Percentiles rank a stretch among this genome's conserved stretches.
These are phyloP conservation scores for Hanseniaspora sp. DNA, from an alignment of 1,139 yeast species.

Conservation along the genomic window DNA sequence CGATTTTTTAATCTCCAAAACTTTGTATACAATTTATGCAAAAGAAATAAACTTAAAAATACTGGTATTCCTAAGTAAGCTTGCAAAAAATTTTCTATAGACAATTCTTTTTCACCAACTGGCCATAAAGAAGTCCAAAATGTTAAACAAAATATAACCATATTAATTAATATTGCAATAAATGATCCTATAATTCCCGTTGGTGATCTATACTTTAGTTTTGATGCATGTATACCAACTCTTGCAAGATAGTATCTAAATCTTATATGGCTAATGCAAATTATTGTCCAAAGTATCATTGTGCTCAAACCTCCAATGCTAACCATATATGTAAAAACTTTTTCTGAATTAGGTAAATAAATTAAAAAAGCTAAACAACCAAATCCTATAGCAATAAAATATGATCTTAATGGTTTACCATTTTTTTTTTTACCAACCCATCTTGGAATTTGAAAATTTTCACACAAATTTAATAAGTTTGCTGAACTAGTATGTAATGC, in stretches of 20 bases:
- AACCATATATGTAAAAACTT: constrained; percentile 63
- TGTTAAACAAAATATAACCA: constrained; percentile 54
- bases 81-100: constrained; percentile 37
- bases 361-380: constrained; percentile 68
- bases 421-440: constrained; percentile 40
- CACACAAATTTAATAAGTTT: constrained; percentile 20
- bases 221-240: constrained; percentile 48
- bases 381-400: constrained; percentile 42
- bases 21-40: constrained; percentile 36
- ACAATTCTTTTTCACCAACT: constrained; percentile 39
- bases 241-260: constrained; percentile 55
- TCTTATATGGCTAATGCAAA: constrained; percentile 58
- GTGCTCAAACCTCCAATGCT: constrained; percentile 74
- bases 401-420: constrained; percentile 32
- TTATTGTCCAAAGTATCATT: constrained; percentile 71
- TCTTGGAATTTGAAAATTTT: constrained; percentile 55
- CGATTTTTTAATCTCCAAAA: constrained; percentile 23
- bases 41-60: constrained; percentile 35
- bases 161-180: constrained; percentile 46
- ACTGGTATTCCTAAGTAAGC: constrained; percentile 41
- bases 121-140: constrained; percentile 67
- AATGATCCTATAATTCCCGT: constrained; percentile 56
- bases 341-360: constrained; percentile 49
- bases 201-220: constrained; percentile 51
- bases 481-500: constrained; percentile 71